Conservation (phyloP, 768 basidiomycete species). For the Suillus luteus region DNA sequence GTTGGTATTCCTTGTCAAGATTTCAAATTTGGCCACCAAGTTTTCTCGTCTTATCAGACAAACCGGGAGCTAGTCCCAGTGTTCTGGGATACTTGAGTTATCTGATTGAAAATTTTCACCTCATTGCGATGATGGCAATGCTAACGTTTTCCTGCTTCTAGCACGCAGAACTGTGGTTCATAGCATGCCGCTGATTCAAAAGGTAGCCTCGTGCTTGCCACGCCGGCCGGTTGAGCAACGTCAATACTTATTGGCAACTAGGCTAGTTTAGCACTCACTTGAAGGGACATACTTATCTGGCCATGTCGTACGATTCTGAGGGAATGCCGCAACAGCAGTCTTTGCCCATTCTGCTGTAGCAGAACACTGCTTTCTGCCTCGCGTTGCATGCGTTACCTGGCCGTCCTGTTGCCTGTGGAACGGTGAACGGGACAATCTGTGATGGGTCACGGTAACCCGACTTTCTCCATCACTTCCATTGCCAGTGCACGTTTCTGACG, state of each 20-base stretch:
- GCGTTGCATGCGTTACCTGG: background rate
- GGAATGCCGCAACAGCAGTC: background rate
- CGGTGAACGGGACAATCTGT: background rate
- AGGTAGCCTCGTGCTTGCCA: background rate
- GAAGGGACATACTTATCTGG: background rate
- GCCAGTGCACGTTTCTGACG: background rate
- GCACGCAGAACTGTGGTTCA: background rate
- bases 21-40: background rate
- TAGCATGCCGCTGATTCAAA: background rate
- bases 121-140: background rate
- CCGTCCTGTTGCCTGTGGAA: too few species aligned
- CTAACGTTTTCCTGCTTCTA: slow-evolving; percentile 5
- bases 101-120: background rate
- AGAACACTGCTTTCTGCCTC: background rate
- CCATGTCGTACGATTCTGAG: slow-evolving; percentile 5
- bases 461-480: background rate
- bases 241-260: background rate
- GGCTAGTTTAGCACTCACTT: background rate
- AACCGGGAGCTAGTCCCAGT: background rate
- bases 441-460: background rate
- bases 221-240: background rate
- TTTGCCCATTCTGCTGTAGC: background rate
- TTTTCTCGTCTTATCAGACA: background rate
- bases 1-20: background rate
- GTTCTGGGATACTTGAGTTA: background rate